A percentile compares a stretch with the other conserved stretches of the same genome.
Conservation (phyloP, 768 basidiomycete species). For the Crassisporium funariophilum region DNA sequence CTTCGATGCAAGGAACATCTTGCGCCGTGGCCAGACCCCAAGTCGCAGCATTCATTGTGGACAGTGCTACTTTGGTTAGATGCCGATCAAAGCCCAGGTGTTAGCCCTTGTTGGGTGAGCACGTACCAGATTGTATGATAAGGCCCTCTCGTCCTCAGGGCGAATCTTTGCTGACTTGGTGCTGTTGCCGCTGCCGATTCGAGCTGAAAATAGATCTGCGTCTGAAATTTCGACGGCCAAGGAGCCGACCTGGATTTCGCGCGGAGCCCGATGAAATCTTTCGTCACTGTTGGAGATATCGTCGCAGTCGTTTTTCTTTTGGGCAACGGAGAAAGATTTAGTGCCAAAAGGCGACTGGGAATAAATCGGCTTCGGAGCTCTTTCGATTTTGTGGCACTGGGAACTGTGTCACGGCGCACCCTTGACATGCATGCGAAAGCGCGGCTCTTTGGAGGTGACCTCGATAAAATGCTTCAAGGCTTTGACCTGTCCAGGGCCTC, state of each 20-base stretch:
- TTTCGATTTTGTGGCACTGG: not conserved
- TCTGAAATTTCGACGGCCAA: constrained; percentile 15
- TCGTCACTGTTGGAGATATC: constrained; percentile 9
- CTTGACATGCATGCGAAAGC: constrained; percentile 23
- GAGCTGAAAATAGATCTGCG: constrained; percentile 21
- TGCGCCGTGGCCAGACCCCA: constrained; percentile 3
- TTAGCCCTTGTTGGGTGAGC: not conserved
- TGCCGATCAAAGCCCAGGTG: not conserved
- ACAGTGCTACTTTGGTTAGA: not conserved
- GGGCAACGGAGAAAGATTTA: not conserved
- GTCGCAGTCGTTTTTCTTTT: constrained; percentile 4
- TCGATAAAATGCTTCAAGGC: constrained; percentile 1
- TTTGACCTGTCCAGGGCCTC: no score
- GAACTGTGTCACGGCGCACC: not conserved
- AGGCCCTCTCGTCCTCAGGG: not conserved
- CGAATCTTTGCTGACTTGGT: not conserved
- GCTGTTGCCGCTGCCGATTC: constrained; percentile 5
- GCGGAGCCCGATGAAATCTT: constrained; percentile 9
- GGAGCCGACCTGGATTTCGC: constrained; percentile 5
- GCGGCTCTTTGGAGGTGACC: not conserved
- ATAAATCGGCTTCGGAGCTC: not conserved
- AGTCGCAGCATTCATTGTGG: not conserved
- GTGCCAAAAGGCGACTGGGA: not conserved
- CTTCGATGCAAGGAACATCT: constrained; percentile 2
- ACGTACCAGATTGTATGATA: not conserved